Evolutionary conservation across 345 rosid genomes (phyloP).

Genomic region (Eutrema yunnanense): DNA sequence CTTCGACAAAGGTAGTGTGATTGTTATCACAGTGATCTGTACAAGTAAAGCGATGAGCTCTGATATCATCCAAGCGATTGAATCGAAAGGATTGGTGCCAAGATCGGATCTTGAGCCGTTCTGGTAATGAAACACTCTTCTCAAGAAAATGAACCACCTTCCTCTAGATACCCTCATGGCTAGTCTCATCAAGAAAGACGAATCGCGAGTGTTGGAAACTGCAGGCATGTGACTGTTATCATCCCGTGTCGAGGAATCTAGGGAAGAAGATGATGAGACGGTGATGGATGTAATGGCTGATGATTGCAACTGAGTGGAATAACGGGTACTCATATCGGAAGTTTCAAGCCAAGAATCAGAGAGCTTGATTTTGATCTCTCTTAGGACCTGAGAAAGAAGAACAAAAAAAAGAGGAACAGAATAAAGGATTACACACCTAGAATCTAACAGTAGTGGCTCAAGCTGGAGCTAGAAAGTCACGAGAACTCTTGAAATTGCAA

Average conservation of each 20-base stretch:
- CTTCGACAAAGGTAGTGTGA: slow-evolving; percentile 58
- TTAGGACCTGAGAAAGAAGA: neutral
- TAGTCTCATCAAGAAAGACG: slow-evolving; percentile 44
- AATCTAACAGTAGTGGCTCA: neutral
- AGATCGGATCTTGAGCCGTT: slow-evolving; percentile 79
- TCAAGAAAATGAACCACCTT: slow-evolving; percentile 84
- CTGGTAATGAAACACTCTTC: slow-evolving; percentile 95
- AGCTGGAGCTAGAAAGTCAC: neutral
- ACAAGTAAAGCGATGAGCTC: slow-evolving; percentile 65
- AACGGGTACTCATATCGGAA: slow-evolving; percentile 52
- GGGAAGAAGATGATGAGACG: slow-evolving; percentile 34
- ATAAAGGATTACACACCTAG: neutral
- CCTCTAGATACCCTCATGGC: slow-evolving; percentile 86
- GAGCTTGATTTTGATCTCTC: neutral
- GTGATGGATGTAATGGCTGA: slow-evolving; percentile 38
- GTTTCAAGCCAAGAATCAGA: neutral
- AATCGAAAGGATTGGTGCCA: slow-evolving; percentile 86
- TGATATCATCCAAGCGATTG: slow-evolving; percentile 76
- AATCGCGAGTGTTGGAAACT: slow-evolving; percentile 12
- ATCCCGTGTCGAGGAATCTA: slow-evolving; percentile 35
- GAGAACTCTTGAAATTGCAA: neutral
- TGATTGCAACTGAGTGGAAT: slow-evolving; percentile 42
- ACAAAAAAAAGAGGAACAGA: neutral
- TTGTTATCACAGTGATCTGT: slow-evolving; percentile 54
- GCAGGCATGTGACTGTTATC: slow-evolving; percentile 16